Percentiles rank a stretch among this genome's conserved stretches.
phyloP scores from a whole-genome alignment of 495 filamentous ascomycete genomes.

The Paragyromitra xinjiangensis region DNA sequence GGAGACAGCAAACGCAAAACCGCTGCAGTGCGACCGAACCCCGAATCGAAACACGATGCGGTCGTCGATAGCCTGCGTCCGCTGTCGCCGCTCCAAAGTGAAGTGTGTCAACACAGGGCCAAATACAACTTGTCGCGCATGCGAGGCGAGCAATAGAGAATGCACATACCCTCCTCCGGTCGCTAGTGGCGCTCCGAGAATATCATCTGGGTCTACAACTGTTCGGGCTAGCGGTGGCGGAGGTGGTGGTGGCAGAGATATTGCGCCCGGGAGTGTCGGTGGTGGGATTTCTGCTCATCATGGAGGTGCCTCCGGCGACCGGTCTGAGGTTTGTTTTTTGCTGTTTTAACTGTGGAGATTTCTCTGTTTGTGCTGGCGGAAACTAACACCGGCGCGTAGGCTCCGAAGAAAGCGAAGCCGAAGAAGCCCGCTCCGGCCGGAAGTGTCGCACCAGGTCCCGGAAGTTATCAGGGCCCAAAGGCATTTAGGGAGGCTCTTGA shows the following conservation, averaged over 20 bases:
- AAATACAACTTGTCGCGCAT: conserved; percentile 77
- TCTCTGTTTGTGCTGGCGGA: conserved; percentile 5
- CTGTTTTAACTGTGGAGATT: neutral
- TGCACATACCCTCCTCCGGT: conserved; percentile 77
- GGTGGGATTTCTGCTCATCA: conserved; percentile 28
- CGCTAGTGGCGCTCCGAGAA: conserved; percentile 65
- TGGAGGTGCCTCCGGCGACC: conserved; percentile 40
- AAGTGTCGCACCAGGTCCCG: conserved; percentile 38
- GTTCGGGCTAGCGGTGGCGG: conserved; percentile 59
- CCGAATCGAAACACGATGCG: conserved; percentile 55
- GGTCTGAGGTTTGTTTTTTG: conserved; percentile 46
- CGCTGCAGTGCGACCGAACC: conserved; percentile 48
- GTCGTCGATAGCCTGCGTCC: conserved; percentile 57
- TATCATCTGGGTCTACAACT: conserved; percentile 64
- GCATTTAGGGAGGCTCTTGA: conserved; percentile 68
- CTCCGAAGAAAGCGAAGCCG: conserved; percentile 54
- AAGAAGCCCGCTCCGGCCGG: conserved; percentile 53
- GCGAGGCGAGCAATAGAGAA: conserved; percentile 76
- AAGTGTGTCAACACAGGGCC: conserved; percentile 78
- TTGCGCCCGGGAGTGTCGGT: conserved; percentile 58
- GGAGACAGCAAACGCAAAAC: conserved; percentile 44
- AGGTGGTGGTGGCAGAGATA: conserved; percentile 62
- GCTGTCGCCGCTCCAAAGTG: conserved; percentile 57
- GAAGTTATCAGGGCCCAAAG: conserved; percentile 69
- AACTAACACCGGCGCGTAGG: conserved; percentile 26